Base-by-base conservation (phyloP, 352 stramenopile genomes). In the Pythium utonaiense region DNA sequence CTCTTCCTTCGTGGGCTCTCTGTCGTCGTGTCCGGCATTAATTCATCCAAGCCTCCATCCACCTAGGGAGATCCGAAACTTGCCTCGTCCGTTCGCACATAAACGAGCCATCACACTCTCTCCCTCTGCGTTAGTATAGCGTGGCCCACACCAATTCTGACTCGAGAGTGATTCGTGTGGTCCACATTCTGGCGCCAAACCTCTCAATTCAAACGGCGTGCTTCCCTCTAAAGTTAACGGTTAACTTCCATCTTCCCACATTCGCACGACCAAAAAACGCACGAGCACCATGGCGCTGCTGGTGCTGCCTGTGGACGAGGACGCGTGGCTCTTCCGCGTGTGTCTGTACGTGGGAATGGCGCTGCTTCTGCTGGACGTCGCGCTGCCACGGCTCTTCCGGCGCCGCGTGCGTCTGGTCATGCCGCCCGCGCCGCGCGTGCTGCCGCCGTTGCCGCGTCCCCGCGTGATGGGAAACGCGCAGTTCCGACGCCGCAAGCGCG, bases 271-370 rank as follows among this genome's bases (percentile, higher is more conserved):
- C 36, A 12, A 3, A n/a, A n/a, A n/a, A n/a, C n/a, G n/a, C n/a
- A n/a, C n/a, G n/a, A n/a, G n/a, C n/a, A n/a, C 27, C 5, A 27
- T 10, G 19, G 50, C 17, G 31, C 49, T 85, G 53, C 49, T 86
- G 53, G 60, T 85, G 30, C 47, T 86, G 61, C 68, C 73, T n/a
- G 50, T 82, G 55, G 67, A 83, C 6, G 78, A 83, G 42, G 76
- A 82, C 64, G 67, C 78, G 44, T 61, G 71, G 64, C 42, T 76
- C 45, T 83, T 88, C 51, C 74, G 69, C 53, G 41, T 73, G 28
- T 90, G 77, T 67, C 63, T 90, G 25, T 80, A 75, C 47, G 81
- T 84, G 50, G 80, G 80, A 2, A 48, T 81, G 9, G 28, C 82
- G 19, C 70, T 88, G 30, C 53, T 89, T 30, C 19, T 79, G 7